These are phyloP conservation scores for Articulospora tetracladia DNA, from an alignment of 495 filamentous ascomycete species.

Conservation along the genomic window DNA sequence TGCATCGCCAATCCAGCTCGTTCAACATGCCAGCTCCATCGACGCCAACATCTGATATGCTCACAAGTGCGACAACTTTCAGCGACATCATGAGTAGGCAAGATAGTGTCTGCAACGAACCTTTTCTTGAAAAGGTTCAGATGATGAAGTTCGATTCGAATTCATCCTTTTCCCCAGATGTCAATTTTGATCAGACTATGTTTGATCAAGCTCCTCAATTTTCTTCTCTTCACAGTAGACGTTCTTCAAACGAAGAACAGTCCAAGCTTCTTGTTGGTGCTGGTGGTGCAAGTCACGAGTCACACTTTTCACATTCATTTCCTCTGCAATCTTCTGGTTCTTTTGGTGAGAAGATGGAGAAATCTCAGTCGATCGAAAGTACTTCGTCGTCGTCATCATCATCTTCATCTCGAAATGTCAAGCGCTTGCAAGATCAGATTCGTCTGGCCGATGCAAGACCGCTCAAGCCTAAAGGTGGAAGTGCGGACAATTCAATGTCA, in stretches of 20 bases:
- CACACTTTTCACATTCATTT: slow-evolving; percentile 31
- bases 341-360: slow-evolving; percentile 33
- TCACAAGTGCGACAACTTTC: slow-evolving; percentile 22
- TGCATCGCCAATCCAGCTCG: slow-evolving; percentile 11
- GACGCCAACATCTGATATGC: slow-evolving; percentile 19
- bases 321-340: slow-evolving; percentile 15
- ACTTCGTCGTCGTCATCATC: slow-evolving; percentile 25
- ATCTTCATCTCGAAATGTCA: slow-evolving; percentile 24
- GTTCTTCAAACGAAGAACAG: slow-evolving; percentile 26
- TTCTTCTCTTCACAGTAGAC: slow-evolving; percentile 19
- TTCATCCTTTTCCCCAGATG: slow-evolving; percentile 21
- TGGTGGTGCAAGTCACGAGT: slow-evolving; percentile 32
- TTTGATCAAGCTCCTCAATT: slow-evolving; percentile 24
- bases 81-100: slow-evolving; percentile 25
- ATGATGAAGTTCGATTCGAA: slow-evolving; percentile 28
- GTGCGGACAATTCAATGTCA: slow-evolving; percentile 26
- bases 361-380: slow-evolving; percentile 31
- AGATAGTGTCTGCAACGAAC: slow-evolving; percentile 24
- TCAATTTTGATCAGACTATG: slow-evolving; percentile 20
- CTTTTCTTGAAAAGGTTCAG: slow-evolving; percentile 21
- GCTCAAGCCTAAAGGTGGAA: slow-evolving; percentile 22
- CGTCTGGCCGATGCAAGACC: slow-evolving; percentile 22
- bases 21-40: slow-evolving; percentile 20
- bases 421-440: slow-evolving; percentile 22
- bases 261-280: slow-evolving; percentile 24